Conservation (phyloP, 1,139 yeast genomes). For the Kluyveromyces sp. region DNA sequence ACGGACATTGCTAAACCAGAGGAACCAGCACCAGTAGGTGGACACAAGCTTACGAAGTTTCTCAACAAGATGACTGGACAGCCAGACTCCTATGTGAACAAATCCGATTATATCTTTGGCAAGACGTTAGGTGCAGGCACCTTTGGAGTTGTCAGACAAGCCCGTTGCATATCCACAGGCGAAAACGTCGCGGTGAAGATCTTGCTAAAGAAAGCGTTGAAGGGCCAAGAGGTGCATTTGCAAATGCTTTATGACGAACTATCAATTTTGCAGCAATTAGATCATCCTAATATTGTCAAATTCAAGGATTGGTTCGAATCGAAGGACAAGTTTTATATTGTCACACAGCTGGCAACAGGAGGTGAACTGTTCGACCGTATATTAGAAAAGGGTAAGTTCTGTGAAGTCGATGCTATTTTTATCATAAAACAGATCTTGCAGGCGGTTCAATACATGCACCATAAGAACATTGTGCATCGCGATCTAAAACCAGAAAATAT, state of each 20-base stretch:
- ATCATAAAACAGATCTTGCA: conserved; percentile 63
- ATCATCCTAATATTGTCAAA: conserved; percentile 77
- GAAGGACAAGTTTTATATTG: conserved; percentile 67
- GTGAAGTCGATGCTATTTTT: conserved; percentile 74
- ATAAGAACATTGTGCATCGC: conserved; percentile 73
- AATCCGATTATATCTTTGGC: conserved; percentile 63
- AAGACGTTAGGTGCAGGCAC: conserved; percentile 86
- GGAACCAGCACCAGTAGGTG: conserved; percentile 23
- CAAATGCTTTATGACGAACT: conserved; percentile 70
- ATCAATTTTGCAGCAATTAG: conserved; percentile 51
- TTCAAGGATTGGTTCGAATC: conserved; percentile 88
- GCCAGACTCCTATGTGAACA: conserved; percentile 61
- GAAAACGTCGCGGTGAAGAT: conserved; percentile 85
- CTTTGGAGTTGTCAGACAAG: conserved; percentile 81
- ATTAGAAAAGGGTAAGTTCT: conserved; percentile 65
- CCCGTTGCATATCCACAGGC: conserved; percentile 48
- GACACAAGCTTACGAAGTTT: conserved; percentile 30
- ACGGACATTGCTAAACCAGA: too few species aligned
- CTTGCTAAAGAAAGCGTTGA: conserved; percentile 70
- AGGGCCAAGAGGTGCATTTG: conserved; percentile 51
- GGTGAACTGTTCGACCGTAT: conserved; percentile 89
- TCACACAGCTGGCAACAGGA: conserved; percentile 75
- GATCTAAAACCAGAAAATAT: conserved; percentile 90
- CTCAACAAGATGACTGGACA: conserved; percentile 58
- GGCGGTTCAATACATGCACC: conserved; percentile 71